These are phyloP conservation scores for Euphrasia confusa DNA, from an alignment of 257 asterid genomes.

Conservation along the genomic window DNA sequence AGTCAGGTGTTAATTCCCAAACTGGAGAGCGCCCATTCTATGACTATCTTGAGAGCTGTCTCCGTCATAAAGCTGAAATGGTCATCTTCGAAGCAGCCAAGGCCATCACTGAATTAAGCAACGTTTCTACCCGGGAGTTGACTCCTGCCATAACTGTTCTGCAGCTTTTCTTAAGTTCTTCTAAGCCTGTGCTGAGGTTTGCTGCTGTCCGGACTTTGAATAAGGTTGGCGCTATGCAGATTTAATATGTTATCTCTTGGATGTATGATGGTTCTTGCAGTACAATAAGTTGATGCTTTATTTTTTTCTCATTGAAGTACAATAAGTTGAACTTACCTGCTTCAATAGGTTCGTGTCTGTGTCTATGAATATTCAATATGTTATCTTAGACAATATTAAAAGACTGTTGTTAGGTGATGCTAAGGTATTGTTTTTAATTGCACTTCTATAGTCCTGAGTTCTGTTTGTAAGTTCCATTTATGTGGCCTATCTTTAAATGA, in stretches of 20 bases:
- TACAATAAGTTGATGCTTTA: conserved; percentile 2
- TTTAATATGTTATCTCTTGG: conserved; percentile 6
- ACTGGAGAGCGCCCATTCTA: conserved; percentile 89
- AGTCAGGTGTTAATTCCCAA: conserved; percentile 60
- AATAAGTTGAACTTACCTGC: not conserved
- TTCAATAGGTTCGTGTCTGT: conserved; percentile 6
- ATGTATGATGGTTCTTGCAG: not conserved
- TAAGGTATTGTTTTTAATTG: not conserved
- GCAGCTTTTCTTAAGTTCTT: conserved; percentile 86
- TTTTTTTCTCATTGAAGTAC: not conserved
- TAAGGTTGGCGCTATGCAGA: conserved; percentile 47
- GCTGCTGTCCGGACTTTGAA: conserved; percentile 96
- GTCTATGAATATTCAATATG: not conserved
- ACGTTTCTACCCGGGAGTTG: conserved; percentile 80
- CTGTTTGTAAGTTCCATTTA: conserved; percentile 1
- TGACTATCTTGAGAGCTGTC: conserved; percentile 91
- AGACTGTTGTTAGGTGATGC: conserved; percentile 12
- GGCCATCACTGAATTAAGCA: conserved; percentile 85
- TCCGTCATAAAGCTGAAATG: conserved; percentile 96
- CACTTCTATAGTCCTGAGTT: conserved; percentile 9
- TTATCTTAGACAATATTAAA: not conserved
- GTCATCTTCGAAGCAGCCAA: conserved; percentile 95
- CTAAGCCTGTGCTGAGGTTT: conserved; percentile 91
- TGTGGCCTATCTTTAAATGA: not conserved
- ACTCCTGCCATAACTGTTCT: conserved; percentile 90